Base-by-base conservation (phyloP, 257 asterid species). In the Craterostigma plantagineum region DNA sequence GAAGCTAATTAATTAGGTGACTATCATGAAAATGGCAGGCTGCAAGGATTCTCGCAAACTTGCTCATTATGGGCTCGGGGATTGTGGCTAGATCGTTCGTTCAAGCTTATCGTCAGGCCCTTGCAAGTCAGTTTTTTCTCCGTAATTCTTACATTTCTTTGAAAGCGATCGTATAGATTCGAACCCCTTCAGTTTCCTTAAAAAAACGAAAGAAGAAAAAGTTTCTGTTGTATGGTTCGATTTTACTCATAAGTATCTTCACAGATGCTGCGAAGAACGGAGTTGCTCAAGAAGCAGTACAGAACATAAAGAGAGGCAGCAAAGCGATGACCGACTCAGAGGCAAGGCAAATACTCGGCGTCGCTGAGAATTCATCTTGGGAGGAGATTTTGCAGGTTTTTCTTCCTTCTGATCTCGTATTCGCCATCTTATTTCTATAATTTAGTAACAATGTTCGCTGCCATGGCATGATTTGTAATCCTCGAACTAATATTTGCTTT, bases 21-120 rank as follows among this genome's bases (percentile, higher is more conserved):
- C n/a, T n/a, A n/a, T n/a, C n/a, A n/a, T n/a, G n/a, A n/a, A n/a
- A n/a, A n/a, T n/a, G n/a, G 63, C 62, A 77, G 91, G 80, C 87
- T 51, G 73, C 76, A 16, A 70, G 42, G 62, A 33, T 77, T 65
- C 54, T 77, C 52, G 84, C 84, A 33, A 66, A 77, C 58, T 58
- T 77, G 70, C 38, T 77, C 63, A 42, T 77, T 17, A 40, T 73
- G 73, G 83, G 91, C 36, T 65, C 77, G 44, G 84, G 80, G 18
- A 51, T 77, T 46, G 54, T 77, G 80, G 60, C 56, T 7, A 67
- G 84, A 57, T 70, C 91, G 7, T 60, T 77, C 43, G 68, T 58
- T 49, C 91, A 77, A 61, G 91, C 91, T 34, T 77, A 77, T 67
- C 91, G 91, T 23, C 77, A 77, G 52, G 91, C 91, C 33, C 71